phyloP scores from a whole-genome alignment of 768 basidiomycete species.

The Tulasnella sp. region DNA sequence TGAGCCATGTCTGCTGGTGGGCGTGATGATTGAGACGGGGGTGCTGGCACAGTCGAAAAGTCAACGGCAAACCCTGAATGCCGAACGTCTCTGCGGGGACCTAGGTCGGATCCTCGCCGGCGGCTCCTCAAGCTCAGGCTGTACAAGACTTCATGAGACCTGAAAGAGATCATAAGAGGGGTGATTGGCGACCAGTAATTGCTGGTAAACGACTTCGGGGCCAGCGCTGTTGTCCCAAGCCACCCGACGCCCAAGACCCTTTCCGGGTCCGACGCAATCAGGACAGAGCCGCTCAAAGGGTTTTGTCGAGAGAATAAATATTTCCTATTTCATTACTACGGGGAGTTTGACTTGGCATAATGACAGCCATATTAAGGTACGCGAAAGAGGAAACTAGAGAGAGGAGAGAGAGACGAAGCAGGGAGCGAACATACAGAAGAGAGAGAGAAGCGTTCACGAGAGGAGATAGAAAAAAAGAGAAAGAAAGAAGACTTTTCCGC shows the following conservation, averaged over 20 bases:
- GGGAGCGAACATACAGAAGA: background rate
- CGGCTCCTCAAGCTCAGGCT: no score
- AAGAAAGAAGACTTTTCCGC: conserved; percentile 13
- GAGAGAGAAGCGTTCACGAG: conserved; percentile 21
- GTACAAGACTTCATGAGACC: no score
- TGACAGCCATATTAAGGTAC: background rate
- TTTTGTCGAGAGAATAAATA: background rate
- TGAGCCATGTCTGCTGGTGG: background rate
- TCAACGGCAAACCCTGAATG: conserved; percentile 3
- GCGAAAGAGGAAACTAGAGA: background rate
- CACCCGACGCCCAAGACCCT: background rate
- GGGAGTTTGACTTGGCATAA: conserved; percentile 3
- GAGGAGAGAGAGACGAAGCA: conserved; percentile 12
- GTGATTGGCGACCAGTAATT: no score
- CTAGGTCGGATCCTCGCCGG: no score
- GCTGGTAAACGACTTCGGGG: no score
- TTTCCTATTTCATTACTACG: background rate
- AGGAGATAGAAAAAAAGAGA: conserved; percentile 23
- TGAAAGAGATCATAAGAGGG: no score
- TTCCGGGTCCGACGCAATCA: background rate
- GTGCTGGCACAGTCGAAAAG: background rate
- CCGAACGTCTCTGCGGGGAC: background rate
- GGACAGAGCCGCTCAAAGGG: background rate
- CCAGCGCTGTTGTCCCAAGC: no score
- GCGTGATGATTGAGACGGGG: background rate